A percentile compares a stretch with the other conserved stretches of the same genome.
These are phyloP conservation scores for Aspergillus sclerotioniger DNA, from an alignment of 495 filamentous ascomycete genomes.

Conservation along the genomic window DNA sequence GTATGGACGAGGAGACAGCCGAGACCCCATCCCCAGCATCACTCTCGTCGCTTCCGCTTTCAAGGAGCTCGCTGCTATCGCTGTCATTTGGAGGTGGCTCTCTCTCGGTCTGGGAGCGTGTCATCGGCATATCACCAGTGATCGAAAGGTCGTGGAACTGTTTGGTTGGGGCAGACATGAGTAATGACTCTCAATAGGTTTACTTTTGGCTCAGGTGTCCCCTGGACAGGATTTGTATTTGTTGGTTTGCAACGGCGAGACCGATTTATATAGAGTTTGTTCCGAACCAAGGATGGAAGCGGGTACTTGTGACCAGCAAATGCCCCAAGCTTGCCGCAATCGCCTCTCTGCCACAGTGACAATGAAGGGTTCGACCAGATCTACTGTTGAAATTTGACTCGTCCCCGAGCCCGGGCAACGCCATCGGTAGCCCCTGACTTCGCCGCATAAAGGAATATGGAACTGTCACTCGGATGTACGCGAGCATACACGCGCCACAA, in stretches of 20 bases:
- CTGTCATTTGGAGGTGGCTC: slow-evolving; percentile 14
- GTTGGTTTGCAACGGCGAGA: slow-evolving; percentile 11
- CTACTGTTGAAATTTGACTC: slow-evolving; percentile 3
- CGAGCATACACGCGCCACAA: background rate
- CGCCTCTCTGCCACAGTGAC: slow-evolving; percentile 9
- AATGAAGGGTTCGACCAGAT: background rate
- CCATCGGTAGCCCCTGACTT: slow-evolving; percentile 2
- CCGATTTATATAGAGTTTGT: slow-evolving; percentile 36
- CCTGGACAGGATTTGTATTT: background rate
- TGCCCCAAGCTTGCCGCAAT: background rate
- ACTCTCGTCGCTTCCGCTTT: slow-evolving; percentile 20
- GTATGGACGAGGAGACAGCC: slow-evolving; percentile 22
- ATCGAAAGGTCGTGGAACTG: slow-evolving; percentile 43
- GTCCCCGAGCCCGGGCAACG: slow-evolving; percentile 5
- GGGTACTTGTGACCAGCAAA: slow-evolving; percentile 34
- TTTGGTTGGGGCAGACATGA: slow-evolving; percentile 39
- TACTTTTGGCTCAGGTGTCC: background rate
- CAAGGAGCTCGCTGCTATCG: slow-evolving; percentile 4
- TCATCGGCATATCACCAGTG: slow-evolving; percentile 31
- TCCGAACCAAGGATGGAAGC: slow-evolving; percentile 41
- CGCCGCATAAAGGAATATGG: slow-evolving; percentile 15
- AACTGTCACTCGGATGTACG: background rate
- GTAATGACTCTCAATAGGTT: background rate
- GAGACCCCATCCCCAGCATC: slow-evolving; percentile 20
- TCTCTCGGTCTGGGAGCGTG: slow-evolving; percentile 25